These are phyloP conservation scores for Colletotrichum sp. DNA, from an alignment of 2,329 filamentous ascomycete species.

Conservation along the genomic window DNA sequence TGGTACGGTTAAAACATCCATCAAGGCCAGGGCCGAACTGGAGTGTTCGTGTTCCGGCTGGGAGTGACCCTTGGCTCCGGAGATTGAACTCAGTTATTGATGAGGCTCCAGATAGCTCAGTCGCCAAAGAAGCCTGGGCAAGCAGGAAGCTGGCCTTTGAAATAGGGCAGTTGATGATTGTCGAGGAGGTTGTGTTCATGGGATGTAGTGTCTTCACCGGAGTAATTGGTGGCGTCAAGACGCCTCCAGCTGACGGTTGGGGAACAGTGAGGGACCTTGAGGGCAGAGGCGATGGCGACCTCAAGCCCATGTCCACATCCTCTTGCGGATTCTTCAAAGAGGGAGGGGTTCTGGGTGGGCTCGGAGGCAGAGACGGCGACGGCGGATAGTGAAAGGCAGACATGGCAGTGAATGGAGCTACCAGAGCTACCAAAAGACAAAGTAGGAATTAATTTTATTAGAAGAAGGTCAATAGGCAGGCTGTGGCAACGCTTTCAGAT, in stretches of 20 bases:
- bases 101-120: background rate
- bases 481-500: background rate
- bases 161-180: background rate
- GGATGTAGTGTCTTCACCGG: background rate
- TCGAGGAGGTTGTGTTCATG: background rate
- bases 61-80: background rate
- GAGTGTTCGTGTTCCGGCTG: background rate
- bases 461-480: background rate
- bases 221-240: background rate
- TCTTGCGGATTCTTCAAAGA: background rate
- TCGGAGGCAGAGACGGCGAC: background rate
- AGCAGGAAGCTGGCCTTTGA: conserved; percentile 17
- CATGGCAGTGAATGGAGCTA: background rate
- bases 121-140: conserved; percentile 7
- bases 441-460: background rate
- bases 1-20: background rate
- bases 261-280: background rate
- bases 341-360: background rate
- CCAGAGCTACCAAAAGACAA: background rate
- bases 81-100: conserved; percentile 1
- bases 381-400: background rate
- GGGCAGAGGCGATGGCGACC: background rate
- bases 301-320: background rate
- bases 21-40: conserved; percentile 12
- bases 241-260: background rate